Base-by-base conservation (phyloP, 805 yeast species). In the Saturnispora dispora region DNA sequence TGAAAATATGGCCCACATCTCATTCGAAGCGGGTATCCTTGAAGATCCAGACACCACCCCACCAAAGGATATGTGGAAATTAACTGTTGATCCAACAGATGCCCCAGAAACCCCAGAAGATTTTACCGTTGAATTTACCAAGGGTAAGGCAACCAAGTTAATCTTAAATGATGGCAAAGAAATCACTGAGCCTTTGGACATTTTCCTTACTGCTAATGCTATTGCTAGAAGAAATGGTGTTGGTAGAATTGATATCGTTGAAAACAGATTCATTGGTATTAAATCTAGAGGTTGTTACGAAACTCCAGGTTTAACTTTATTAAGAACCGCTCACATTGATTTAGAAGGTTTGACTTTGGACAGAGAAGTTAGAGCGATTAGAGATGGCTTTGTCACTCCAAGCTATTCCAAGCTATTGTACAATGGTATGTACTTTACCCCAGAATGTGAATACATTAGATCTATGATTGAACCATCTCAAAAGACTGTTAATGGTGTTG, bases 51-150 rank as follows among this genome's bases (percentile, higher is more conserved):
- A 93, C 71, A 83, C 91, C 62, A 93, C 99, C 49, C 99, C 99
- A 58, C 99, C 99, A 73, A 91, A 90, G 77, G 99, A 93, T 71
- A 93, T 93, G 99, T 93, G 99, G 99, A 93, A 93, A 76, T 81
- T 93, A 69, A 93, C 96, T 42, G 88, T 85, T 55, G 99, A 91
- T 72, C 98, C 99, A 63, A 67, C 74, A 40, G 97, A 91, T 66
- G 98, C 99, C 52, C 99, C 99, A 64, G 82, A 87, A 56, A 74
- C 74, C 47, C 98, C 98, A 63, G 97, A 93, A 77, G 85, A 84
- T 68, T 82, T 93, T 71, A 72, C 85, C 22, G 82, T 93, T 55
- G 81, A 76, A 53, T 93, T 89, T 67, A 81, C 79, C 62, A 78
- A 86, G 72, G 99, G 99, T 71, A 69, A 85, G 57, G 99, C 99